Evolutionary conservation across 805 yeast species (phyloP).

Genomic region (Huiozyma naganishii): DNA sequence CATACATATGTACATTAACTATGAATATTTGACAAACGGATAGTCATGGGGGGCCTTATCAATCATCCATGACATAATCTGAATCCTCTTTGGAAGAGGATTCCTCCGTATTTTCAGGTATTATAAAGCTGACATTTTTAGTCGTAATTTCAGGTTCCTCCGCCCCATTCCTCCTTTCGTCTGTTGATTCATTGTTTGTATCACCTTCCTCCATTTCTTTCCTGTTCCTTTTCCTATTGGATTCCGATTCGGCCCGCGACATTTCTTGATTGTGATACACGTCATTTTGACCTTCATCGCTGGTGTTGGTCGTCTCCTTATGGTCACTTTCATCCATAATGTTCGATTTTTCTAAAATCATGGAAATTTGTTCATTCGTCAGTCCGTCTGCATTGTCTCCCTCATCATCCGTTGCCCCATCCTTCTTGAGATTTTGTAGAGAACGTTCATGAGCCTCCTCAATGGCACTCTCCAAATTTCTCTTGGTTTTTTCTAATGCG

Average conservation of each 20-base stretch:
- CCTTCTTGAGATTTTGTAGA: conserved; percentile 1
- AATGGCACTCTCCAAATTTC: conserved; percentile 4
- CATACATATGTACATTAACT: too few relatives aligned
- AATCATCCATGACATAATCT: conserved; percentile 1
- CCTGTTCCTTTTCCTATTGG: conserved; percentile 7
- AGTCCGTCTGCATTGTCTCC: background rate
- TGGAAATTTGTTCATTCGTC: conserved; percentile 15
- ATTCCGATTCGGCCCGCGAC: background rate
- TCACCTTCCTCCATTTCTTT: conserved; percentile 4
- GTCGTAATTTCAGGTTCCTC: background rate
- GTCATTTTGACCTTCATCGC: background rate
- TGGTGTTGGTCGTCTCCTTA: background rate
- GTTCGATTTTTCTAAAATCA: conserved; percentile 11
- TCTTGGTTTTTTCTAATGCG: conserved; percentile 25
- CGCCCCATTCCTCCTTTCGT: background rate
- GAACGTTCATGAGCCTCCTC: conserved; percentile 8
- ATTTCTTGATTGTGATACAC: too few relatives aligned
- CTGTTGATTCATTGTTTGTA: too few relatives aligned
- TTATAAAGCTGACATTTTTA: conserved; percentile 9
- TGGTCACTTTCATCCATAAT: background rate
- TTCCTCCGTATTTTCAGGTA: background rate
- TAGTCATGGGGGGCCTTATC: too few relatives aligned
- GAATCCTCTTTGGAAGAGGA: background rate
- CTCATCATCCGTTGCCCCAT: background rate
- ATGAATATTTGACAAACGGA: too few relatives aligned